phyloP scores from a whole-genome alignment of 257 asterid species.

The Verbascum thapsus region DNA sequence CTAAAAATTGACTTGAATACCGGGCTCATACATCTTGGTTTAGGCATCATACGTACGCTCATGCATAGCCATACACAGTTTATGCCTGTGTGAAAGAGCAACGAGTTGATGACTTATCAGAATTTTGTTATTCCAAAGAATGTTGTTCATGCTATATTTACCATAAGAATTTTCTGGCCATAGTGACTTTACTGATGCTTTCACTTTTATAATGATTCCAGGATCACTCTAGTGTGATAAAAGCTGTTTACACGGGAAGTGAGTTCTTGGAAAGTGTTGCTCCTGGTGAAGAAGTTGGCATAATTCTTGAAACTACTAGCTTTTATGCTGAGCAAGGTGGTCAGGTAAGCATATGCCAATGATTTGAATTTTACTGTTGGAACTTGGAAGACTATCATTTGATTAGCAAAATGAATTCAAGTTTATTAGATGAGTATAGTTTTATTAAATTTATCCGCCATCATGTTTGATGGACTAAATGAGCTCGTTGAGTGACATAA shows the following conservation, averaged over 20 bases:
- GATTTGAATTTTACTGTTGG: slow-evolving; percentile 9
- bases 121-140: slow-evolving; percentile 6
- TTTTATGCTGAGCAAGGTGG: slow-evolving; percentile 99
- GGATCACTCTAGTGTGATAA: slow-evolving; percentile 83
- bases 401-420: no score
- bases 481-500: background rate
- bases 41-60: background rate
- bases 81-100: slow-evolving; percentile 13
- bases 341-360: slow-evolving; percentile 61
- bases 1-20: background rate
- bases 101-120: background rate
- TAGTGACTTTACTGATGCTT: slow-evolving; percentile 17
- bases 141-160: slow-evolving; percentile 10
- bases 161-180: background rate
- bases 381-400: slow-evolving; percentile 15
- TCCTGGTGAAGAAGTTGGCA: slow-evolving; percentile 76
- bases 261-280: slow-evolving; percentile 69
- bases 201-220: slow-evolving; percentile 34
- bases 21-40: background rate
- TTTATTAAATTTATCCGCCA: no score
- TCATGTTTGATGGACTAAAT: slow-evolving; percentile 20
- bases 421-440: slow-evolving; percentile 1
- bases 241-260: slow-evolving; percentile 82
- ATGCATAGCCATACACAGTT: background rate
- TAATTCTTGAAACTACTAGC: slow-evolving; percentile 82